Conservation (phyloP, 2,329 filamentous ascomycete species). For the Ciborinia camelliae region DNA sequence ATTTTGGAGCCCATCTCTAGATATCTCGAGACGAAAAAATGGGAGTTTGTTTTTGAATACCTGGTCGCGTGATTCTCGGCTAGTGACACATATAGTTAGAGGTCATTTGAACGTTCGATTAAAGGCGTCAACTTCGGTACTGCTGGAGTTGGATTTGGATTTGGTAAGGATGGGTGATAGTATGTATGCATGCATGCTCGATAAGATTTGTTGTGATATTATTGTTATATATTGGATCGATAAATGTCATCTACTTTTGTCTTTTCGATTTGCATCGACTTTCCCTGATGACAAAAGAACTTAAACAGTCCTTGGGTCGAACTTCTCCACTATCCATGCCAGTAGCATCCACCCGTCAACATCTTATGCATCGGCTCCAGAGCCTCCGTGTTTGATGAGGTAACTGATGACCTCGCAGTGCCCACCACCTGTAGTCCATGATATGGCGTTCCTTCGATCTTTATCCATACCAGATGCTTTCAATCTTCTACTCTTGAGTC, state of each 20-base stretch:
- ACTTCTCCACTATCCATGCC: background rate
- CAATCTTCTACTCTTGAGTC: constrained; percentile 48
- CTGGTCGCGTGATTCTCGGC: too few relatives aligned
- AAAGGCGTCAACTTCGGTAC: too few relatives aligned
- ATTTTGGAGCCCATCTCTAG: too few relatives aligned
- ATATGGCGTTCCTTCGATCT: background rate
- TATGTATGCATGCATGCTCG: too few relatives aligned
- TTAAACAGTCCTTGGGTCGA: background rate
- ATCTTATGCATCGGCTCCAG: constrained; percentile 1
- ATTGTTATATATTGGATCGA: too few relatives aligned
- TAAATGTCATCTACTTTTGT: background rate
- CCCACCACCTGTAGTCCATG: constrained; percentile 34
- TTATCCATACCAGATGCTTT: constrained; percentile 4
- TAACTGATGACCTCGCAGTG: constrained; percentile 29
- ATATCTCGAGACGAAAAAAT: too few relatives aligned
- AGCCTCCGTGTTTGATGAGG: constrained; percentile 22
- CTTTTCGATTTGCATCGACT: constrained; percentile 4
- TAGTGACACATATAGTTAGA: too few relatives aligned
- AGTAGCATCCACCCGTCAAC: background rate
- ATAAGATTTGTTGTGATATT: too few relatives aligned
- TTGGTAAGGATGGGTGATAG: too few relatives aligned
- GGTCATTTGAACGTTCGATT: too few relatives aligned
- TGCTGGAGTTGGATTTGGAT: too few relatives aligned
- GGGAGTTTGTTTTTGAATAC: too few relatives aligned
- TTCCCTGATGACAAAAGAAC: background rate